Evolutionary conservation across 371 early-diverging fungal genomes (phyloP).

Genomic region (Capillidium heterosporum): DNA sequence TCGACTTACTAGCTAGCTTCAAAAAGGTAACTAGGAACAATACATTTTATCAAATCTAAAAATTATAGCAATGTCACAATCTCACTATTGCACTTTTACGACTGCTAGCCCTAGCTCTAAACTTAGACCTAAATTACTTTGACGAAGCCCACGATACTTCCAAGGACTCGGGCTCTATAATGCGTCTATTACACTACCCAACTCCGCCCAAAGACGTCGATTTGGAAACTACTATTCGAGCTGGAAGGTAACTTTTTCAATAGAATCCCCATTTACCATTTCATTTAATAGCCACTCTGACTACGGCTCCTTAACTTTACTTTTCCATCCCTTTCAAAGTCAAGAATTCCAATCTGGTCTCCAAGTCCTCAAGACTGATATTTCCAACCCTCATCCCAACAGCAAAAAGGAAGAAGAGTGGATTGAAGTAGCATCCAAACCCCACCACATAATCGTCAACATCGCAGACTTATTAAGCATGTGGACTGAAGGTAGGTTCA

Average conservation of each 20-base stretch:
- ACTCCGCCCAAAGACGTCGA: not conserved
- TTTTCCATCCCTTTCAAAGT: not conserved
- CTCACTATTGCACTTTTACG: not conserved
- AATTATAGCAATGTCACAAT: not conserved
- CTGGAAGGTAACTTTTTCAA: not conserved
- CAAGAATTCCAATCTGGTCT: not conserved
- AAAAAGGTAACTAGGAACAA: not conserved
- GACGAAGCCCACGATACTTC: not conserved
- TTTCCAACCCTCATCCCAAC: not conserved
- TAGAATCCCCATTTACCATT: not conserved
- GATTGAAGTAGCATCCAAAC: conserved; percentile 22
- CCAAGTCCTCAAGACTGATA: not conserved
- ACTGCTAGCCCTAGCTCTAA: not conserved
- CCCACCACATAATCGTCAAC: conserved; percentile 24
- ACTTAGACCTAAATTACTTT: not conserved
- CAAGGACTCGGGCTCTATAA: not conserved
- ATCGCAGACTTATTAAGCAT: conserved; percentile 32
- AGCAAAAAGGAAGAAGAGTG: conserved; percentile 11
- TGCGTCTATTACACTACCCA: conserved; percentile 1
- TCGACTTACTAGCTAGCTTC: not conserved
- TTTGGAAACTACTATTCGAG: not conserved
- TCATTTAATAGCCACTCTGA: not conserved
- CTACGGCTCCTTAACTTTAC: not conserved
- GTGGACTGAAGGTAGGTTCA: conserved; percentile 21
- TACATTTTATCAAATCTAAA: not conserved